Percentiles rank a stretch among this genome's conserved stretches.
Evolutionary conservation across 305 asterid species (phyloP).

Genomic region (Salvia sclarea): DNA sequence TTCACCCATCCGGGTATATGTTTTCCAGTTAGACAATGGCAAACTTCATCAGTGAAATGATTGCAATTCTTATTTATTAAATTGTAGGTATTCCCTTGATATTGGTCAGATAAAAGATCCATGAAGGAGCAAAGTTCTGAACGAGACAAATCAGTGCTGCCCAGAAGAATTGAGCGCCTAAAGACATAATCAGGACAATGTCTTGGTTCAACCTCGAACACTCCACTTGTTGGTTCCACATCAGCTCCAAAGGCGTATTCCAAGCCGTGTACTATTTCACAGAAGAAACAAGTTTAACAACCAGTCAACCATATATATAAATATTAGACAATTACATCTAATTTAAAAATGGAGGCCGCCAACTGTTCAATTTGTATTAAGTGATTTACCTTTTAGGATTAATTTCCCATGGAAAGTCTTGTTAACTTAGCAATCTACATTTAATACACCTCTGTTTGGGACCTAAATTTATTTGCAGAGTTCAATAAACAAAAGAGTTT

Average conservation of each 20-base stretch:
- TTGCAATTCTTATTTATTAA: conserved; percentile 90
- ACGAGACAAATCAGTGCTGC: conserved; percentile 79
- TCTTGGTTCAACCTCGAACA: conserved; percentile 91
- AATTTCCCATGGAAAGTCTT: no score
- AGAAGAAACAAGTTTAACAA: background rate
- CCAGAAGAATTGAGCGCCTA: conserved; percentile 79
- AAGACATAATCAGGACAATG: conserved; percentile 88
- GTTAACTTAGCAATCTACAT: no score
- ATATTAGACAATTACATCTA: conserved; percentile 16
- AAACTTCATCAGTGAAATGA: conserved; percentile 82
- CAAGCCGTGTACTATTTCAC: conserved; percentile 68
- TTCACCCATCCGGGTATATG: conserved; percentile 74
- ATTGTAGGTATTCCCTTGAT: conserved; percentile 86
- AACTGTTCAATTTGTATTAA: no score
- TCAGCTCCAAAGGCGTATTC: conserved; percentile 96
- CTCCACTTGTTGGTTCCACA: conserved; percentile 80
- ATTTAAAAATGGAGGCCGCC: no score
- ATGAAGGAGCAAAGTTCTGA: conserved; percentile 80
- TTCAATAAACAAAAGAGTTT: no score
- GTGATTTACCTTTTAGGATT: no score
- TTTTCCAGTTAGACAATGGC: conserved; percentile 63
- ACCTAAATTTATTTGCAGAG: no score
- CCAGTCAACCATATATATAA: background rate
- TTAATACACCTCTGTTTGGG: no score
- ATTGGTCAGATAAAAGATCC: conserved; percentile 73